A percentile compares a stretch with the other conserved stretches of the same genome.
phyloP scores from a whole-genome alignment of 2,329 filamentous ascomycete genomes.

The Scedosporium apiospermum region DNA sequence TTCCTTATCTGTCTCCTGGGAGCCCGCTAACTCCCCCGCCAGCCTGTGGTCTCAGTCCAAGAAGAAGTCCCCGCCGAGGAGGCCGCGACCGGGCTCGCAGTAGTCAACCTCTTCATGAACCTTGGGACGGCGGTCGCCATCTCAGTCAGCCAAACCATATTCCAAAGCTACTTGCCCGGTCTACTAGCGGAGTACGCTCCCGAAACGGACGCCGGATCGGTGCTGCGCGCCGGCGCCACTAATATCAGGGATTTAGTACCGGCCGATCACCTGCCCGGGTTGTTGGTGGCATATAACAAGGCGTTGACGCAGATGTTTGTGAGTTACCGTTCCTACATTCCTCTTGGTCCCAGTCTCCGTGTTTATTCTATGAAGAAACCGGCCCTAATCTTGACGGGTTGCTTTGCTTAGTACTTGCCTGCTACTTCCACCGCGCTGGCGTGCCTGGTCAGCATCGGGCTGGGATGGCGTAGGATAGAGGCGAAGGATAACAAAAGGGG shows the following conservation, averaged over 20 bases:
- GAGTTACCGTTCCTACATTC: neutral
- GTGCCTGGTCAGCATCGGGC: too few species aligned
- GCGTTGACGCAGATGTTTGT: neutral
- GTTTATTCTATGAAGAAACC: too few species aligned
- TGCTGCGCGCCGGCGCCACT: neutral
- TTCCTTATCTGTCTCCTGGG: too few species aligned
- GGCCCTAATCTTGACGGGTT: too few species aligned
- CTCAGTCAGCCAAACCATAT: slow-evolving; percentile 13
- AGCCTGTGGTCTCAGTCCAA: slow-evolving; percentile 31
- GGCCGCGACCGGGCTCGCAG: slow-evolving; percentile 32
- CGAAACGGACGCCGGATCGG: neutral
- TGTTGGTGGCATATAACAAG: neutral
- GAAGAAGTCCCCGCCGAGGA: slow-evolving; percentile 29
- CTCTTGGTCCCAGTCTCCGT: too few species aligned
- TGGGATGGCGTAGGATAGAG: too few species aligned
- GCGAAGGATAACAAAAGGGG: too few species aligned
- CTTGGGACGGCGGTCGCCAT: slow-evolving; percentile 36
- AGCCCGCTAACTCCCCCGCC: slow-evolving; percentile 1
- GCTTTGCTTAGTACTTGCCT: too few species aligned
- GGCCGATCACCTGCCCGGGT: neutral
- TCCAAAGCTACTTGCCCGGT: neutral
- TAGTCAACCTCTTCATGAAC: slow-evolving; percentile 30
- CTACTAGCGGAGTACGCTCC: neutral
- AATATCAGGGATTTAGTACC: neutral
- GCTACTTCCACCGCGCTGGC: too few species aligned